phyloP scores from a whole-genome alignment of 257 asterid genomes.

The Rauvolfia tetraphylla region DNA sequence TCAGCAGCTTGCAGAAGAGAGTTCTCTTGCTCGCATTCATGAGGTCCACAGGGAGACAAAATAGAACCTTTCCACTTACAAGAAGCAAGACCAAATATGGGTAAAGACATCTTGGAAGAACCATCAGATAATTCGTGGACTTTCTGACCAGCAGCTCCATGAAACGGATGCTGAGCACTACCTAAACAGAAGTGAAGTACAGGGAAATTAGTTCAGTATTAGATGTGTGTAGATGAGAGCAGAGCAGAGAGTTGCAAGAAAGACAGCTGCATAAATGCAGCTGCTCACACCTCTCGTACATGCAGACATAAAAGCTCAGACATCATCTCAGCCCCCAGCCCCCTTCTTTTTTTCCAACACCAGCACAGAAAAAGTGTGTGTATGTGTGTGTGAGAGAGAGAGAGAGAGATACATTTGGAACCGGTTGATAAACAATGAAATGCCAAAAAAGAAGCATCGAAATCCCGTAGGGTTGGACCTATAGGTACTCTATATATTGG shows the following conservation, averaged over 20 bases:
- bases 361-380: no score
- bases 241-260: no score
- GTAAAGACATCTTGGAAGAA: constrained; percentile 49
- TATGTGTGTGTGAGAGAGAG: not conserved
- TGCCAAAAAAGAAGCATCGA: constrained; percentile 37
- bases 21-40: constrained; percentile 63
- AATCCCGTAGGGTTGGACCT: constrained; percentile 33
- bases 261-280: no score
- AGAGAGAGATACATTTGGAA: constrained; percentile 39
- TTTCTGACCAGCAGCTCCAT: constrained; percentile 35
- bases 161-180: constrained; percentile 28
- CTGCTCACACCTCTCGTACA: no score
- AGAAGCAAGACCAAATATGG: constrained; percentile 74
- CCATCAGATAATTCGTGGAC: constrained; percentile 35
- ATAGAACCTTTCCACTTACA: constrained; percentile 65
- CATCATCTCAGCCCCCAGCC: no score
- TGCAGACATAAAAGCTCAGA: no score
- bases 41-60: constrained; percentile 51
- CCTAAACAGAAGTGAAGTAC: constrained; percentile 30
- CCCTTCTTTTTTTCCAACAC: no score
- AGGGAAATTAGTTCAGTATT: constrained; percentile 7
- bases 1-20: constrained; percentile 57
- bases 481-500: constrained; percentile 44
- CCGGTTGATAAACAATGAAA: constrained; percentile 55
- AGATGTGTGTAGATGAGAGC: not conserved